Conservation (phyloP, 345 rosid genomes). For the Noccaea caerulescens region DNA sequence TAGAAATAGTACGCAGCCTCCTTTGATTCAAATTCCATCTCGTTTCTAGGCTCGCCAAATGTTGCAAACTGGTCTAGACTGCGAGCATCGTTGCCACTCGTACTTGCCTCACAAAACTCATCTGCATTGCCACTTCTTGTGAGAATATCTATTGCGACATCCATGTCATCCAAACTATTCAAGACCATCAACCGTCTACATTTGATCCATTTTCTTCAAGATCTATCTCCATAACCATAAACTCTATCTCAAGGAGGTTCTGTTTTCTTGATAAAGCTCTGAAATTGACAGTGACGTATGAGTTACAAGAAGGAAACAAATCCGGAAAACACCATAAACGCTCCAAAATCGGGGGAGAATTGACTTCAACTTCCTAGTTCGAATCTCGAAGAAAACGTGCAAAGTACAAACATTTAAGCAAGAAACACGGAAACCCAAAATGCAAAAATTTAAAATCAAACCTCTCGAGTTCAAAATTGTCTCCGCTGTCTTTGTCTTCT, state of each 20-base stretch:
- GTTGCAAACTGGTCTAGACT: constrained; percentile 25
- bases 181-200: constrained; percentile 6
- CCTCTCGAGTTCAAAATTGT: constrained; percentile 19
- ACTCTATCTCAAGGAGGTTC: not conserved
- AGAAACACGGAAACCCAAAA: constrained; percentile 7
- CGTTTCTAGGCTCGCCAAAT: constrained; percentile 22
- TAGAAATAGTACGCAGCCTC: constrained; percentile 44
- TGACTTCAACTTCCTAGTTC: constrained; percentile 14
- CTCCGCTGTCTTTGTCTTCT: constrained; percentile 1
- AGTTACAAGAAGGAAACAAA: not conserved
- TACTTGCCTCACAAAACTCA: constrained; percentile 29
- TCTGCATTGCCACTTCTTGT: constrained; percentile 24
- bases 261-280: not conserved
- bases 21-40: constrained; percentile 42
- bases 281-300: not conserved
- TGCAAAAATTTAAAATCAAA: constrained; percentile 4
- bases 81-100: constrained; percentile 21
- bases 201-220: not conserved
- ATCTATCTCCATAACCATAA: not conserved
- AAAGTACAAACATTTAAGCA: not conserved
- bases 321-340: constrained; percentile 1
- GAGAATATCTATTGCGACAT: constrained; percentile 24
- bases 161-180: constrained; percentile 28
- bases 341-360: not conserved
- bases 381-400: not conserved